Evolutionary conservation across 306 rosid genomes (phyloP).

Genomic region (Morella rubra): DNA sequence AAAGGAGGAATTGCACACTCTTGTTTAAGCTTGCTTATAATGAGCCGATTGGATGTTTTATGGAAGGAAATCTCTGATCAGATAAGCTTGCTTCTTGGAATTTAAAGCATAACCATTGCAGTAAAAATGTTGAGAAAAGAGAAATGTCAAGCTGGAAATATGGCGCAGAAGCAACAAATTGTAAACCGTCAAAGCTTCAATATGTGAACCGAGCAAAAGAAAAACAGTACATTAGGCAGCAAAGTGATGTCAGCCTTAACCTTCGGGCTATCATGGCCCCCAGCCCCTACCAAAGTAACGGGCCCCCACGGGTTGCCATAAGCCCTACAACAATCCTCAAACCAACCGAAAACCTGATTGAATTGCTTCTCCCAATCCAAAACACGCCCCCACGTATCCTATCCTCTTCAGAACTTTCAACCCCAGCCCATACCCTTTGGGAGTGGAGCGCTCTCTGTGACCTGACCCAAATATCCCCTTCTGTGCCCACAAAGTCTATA

Average conservation of each 20-base stretch:
- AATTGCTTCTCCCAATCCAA: constrained; percentile 11
- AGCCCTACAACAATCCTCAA: background rate
- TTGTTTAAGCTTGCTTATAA: background rate
- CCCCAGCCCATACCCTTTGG: constrained; percentile 32
- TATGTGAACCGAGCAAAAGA: no score
- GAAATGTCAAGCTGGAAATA: background rate
- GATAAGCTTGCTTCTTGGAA: background rate
- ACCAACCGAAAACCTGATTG: background rate
- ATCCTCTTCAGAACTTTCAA: constrained; percentile 22
- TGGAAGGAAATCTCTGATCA: background rate
- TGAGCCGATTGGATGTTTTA: background rate
- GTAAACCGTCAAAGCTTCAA: background rate
- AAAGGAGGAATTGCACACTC: background rate
- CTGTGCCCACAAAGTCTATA: background rate
- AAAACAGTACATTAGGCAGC: no score
- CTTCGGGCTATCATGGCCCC: background rate
- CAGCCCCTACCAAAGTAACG: background rate
- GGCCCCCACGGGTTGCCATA: background rate
- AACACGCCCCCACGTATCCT: constrained; percentile 19
- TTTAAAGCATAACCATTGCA: background rate
- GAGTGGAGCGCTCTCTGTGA: constrained; percentile 25
- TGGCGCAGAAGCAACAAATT: background rate
- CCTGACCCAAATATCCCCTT: constrained; percentile 33
- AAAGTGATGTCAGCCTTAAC: background rate
- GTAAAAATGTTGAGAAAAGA: background rate